These are phyloP conservation scores for Aspergillaceae sp. DNA, from an alignment of 2,329 filamentous ascomycete species.

Conservation along the genomic window DNA sequence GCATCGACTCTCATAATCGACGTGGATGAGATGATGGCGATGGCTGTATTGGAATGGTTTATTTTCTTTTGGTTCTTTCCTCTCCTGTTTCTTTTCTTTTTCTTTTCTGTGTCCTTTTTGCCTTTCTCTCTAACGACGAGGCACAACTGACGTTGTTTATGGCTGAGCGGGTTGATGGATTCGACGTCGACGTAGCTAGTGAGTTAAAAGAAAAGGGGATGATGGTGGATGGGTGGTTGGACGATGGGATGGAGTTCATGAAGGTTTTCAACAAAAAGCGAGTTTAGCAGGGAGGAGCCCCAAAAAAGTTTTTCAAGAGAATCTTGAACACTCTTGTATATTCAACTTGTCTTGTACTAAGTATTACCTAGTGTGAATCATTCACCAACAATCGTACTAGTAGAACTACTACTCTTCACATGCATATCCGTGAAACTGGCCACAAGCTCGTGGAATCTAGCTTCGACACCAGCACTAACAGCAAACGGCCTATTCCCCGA, in stretches of 20 bases:
- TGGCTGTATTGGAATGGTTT: not conserved
- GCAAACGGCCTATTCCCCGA: not conserved
- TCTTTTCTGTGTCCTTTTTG: too few species aligned
- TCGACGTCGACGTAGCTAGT: too few species aligned
- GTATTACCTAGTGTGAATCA: not conserved
- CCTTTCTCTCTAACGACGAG: not conserved
- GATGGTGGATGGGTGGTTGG: not conserved
- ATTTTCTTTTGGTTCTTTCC: not conserved
- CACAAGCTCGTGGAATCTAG: not conserved
- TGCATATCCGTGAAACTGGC: not conserved
- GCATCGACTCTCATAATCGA: not conserved
- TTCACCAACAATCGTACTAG: not conserved
- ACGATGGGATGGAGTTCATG: not conserved
- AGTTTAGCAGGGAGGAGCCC: not conserved
- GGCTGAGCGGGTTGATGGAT: not conserved
- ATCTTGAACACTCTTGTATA: too few species aligned
- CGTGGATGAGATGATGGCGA: not conserved
- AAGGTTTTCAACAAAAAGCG: not conserved
- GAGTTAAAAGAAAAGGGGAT: not conserved
- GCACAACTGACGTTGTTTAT: too few species aligned
- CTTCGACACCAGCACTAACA: not conserved
- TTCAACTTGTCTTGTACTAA: too few species aligned
- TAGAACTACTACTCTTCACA: not conserved
- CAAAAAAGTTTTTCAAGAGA: not conserved
- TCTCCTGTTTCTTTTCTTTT: not conserved